Conservation (phyloP, 1,284 basidiomycete species). For the Rhizoctonia solani region DNA sequence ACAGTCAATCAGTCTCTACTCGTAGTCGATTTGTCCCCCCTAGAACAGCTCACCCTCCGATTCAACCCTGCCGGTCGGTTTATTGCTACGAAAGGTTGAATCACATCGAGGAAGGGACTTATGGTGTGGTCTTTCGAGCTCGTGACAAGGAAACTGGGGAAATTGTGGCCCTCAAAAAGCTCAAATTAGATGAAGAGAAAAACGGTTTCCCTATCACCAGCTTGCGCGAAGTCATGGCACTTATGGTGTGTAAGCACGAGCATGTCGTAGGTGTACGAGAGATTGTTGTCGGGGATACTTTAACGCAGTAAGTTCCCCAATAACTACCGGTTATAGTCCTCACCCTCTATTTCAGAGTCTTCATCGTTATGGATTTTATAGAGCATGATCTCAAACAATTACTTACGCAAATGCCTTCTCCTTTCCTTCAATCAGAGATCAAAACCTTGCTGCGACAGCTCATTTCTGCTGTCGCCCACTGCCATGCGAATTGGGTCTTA, state of each 20-base stretch:
- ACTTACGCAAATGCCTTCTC: constrained; percentile 88
- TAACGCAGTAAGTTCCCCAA: constrained; percentile 84
- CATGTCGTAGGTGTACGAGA: constrained; percentile 95
- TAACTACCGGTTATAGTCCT: not conserved
- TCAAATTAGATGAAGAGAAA: constrained; percentile 98
- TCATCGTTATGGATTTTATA: constrained; percentile 99
- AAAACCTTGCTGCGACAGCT: constrained; percentile 96
- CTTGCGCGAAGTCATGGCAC: constrained; percentile 90
- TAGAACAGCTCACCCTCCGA: constrained; percentile 72
- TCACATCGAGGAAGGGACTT: constrained; percentile 99
- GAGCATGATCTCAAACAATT: constrained; percentile 99
- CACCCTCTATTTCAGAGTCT: constrained; percentile 64
- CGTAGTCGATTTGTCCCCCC: constrained; percentile 61
- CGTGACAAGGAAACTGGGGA: constrained; percentile 91
- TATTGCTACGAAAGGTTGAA: constrained; percentile 93
- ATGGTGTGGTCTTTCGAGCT: constrained; percentile 96
- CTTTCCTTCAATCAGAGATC: constrained; percentile 96
- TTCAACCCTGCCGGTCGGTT: constrained; percentile 84
- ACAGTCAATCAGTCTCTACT: constrained; percentile 19
- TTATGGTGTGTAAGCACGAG: constrained; percentile 90
- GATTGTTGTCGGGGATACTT: constrained; percentile 97
- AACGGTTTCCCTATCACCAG: constrained; percentile 98
- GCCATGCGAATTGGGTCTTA: constrained; percentile 96
- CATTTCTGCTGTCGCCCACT: constrained; percentile 88
- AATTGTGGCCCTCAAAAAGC: constrained; percentile 95